Base-by-base conservation (phyloP, 202 grass and related monocot genomes). In the Thinopyrum obtusiflorum region DNA sequence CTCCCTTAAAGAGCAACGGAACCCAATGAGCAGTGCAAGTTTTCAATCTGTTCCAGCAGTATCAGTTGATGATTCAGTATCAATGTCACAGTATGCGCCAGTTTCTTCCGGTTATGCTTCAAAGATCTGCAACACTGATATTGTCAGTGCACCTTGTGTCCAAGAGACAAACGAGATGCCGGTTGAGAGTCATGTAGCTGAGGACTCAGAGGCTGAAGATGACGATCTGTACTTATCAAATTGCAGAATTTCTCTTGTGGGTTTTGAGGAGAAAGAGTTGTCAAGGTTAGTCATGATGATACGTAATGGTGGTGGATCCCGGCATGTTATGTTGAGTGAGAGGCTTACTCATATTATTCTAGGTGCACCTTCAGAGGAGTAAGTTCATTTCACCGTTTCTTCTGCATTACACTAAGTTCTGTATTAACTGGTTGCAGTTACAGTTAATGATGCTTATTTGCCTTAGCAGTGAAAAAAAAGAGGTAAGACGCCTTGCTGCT, bases 281-380 rank as follows among this genome's bases (percentile, higher is more conserved):
- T 86, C 82, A 74, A 91, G 83, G 73, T 67, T 95, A 82, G 67
- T 98, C 37, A 87, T 42, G 74, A 88, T 95, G 87, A 89, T 95
- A 89, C 88, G 89, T 49, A 84, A 84, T 77, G 96, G 96, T 47
- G 93, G 96, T 89, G 96, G 96, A 63, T 90, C 91, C 83, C 84
- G 96, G 29, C 82, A 93, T 89, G 86, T 94, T 81, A 84, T 89
- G 88, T 63, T 94, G 85, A 98, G 86, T 88, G 89, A 95, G 76
- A 95, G 86, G 76, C 84, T 98, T 68, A 95, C 96, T 68, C 96
- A 98, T 93, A 94, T 98, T 80, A 36, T 98, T 88, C 80, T 95
- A 73, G 96, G 96, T 68, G 67, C 82, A 68, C 96, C 93, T 83
- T 95, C 96, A 65, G 93, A 98, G 59, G 86, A 82, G 96, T 95